phyloP scores from a whole-genome alignment of 2,329 filamentous ascomycete genomes.

The Talaromyces amestolkiae region DNA sequence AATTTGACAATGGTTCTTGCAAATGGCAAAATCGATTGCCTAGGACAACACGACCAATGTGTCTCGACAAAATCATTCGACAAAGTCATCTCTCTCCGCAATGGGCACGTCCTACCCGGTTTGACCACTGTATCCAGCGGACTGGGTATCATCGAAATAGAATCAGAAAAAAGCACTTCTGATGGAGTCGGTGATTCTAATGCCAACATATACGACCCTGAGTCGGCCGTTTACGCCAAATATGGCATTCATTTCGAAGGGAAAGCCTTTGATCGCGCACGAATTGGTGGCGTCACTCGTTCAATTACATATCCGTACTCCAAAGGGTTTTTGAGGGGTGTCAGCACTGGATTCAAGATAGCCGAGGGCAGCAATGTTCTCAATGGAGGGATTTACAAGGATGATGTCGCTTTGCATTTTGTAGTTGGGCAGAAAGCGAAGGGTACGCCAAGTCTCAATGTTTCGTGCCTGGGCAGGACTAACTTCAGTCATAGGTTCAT shows the following conservation, averaged over 20 bases:
- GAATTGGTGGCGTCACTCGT: conserved; percentile 57
- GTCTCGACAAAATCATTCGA: conserved; percentile 39
- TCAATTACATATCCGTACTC: conserved; percentile 58
- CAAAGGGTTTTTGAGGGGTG: conserved; percentile 52
- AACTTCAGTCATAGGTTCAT: conserved; percentile 1
- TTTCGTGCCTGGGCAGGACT: neutral
- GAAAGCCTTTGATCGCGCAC: conserved; percentile 56
- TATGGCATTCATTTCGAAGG: conserved; percentile 48
- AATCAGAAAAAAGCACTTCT: conserved; percentile 52
- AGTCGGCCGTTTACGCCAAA: conserved; percentile 41
- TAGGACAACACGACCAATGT: conserved; percentile 54
- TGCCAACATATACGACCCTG: conserved; percentile 50
- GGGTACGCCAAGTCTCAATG: conserved; percentile 17
- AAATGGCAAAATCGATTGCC: conserved; percentile 55
- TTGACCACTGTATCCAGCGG: conserved; percentile 61
- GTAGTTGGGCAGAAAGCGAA: conserved; percentile 38
- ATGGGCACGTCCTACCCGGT: conserved; percentile 61
- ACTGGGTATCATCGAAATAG: conserved; percentile 64
- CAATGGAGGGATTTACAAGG: conserved; percentile 50
- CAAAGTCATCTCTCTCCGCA: conserved; percentile 49
- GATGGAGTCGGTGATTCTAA: conserved; percentile 51
- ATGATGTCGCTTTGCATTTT: conserved; percentile 58
- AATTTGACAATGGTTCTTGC: conserved; percentile 52
- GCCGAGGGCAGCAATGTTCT: conserved; percentile 49
- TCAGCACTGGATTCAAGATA: conserved; percentile 59